Base-by-base conservation (phyloP, 106 monocot species). In the Gastrodia elata region DNA sequence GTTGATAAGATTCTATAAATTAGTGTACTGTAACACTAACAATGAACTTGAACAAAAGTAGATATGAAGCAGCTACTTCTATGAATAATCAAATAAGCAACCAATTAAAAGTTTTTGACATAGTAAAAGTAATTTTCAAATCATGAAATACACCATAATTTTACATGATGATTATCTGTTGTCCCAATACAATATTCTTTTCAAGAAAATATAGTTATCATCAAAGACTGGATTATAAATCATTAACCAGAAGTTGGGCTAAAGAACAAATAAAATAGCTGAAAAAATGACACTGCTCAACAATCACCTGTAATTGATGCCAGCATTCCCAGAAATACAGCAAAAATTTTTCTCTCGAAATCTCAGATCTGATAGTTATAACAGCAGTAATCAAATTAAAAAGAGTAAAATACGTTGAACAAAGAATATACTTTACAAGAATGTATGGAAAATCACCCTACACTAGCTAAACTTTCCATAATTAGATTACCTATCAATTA, bases 291-390 rank as follows among this genome's bases (percentile, higher is more conserved):
- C 26, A 56, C 22, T 42, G n/a, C 28, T 41, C n/a, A 26, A 71
- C 56, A 27, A 6, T n/a, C 68, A 92, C 92, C 92, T 87, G 84
- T 64, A 92, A 67, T 68, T 81, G 78, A 64, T 89, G 77, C 92
- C 92, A 92, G 69, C 86, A 87, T 76, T 81, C 80, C 92, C 92
- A 92, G 75, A 92, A 92, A 74, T 92, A 83, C 42, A 77, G 39
- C 25, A 92, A 76, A 77, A 89, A 92, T 6, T 84, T 84, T 25
- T 83, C 84, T 75, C 77, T 72, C 36, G 86, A 87, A 33, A 92
- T 80, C 83, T 92, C 87, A 48, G 80, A 80, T 79, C 92, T 92
- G 86, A 44, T 80, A 39, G 24, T 39, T 69, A 38, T 7, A 61
- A 6, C n/a, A 25, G n/a, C 4, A 35, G 27, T 35, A 18, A 38